Percentiles rank a stretch among this genome's conserved stretches.
Conservation (phyloP, 768 basidiomycete genomes). For the Mycena kentingensis region DNA sequence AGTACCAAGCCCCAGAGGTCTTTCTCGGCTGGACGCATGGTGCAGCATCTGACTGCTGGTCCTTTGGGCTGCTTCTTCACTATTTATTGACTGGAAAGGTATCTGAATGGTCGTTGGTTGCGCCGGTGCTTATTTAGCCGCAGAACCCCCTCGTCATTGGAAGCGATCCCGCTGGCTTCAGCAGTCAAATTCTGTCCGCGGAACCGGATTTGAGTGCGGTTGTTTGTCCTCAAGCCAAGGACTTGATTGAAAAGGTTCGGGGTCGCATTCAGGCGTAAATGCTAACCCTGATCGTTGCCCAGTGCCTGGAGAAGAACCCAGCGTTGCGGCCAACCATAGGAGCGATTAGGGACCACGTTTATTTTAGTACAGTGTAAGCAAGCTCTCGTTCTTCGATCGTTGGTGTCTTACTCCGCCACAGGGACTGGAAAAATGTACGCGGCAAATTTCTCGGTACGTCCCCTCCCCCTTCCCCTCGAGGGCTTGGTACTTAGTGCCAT, state of each 20-base stretch:
- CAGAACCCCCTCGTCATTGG: constrained; percentile 45
- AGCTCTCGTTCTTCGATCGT: constrained; percentile 8
- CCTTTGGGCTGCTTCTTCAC: constrained; percentile 54
- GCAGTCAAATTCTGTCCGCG: constrained; percentile 32
- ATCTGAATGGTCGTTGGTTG: constrained; percentile 1
- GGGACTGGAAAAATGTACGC: constrained; percentile 44
- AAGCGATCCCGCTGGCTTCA: constrained; percentile 17
- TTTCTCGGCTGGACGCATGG: constrained; percentile 58
- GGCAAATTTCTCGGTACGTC: constrained; percentile 17
- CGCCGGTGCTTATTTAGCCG: not conserved
- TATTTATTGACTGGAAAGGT: constrained; percentile 54
- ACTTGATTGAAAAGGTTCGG: constrained; percentile 49
- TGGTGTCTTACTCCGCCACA: constrained; percentile 22
- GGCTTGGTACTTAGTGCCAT: constrained; percentile 2
- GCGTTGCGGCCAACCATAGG: constrained; percentile 43
- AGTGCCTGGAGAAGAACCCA: constrained; percentile 64
- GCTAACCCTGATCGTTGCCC: constrained; percentile 3
- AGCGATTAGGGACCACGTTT: constrained; percentile 48
- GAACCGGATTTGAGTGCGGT: constrained; percentile 34
- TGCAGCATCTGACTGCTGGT: constrained; percentile 58
- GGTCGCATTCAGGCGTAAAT: not conserved
- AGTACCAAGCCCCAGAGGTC: constrained; percentile 55
- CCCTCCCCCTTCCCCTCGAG: constrained; percentile 6
- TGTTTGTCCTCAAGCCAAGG: constrained; percentile 35
- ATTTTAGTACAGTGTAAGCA: constrained; percentile 52